A percentile compares a stretch with the other conserved stretches of the same genome.
phyloP scores from a whole-genome alignment of 2,329 filamentous ascomycete genomes.

The Pseudogymnoascus sp. region DNA sequence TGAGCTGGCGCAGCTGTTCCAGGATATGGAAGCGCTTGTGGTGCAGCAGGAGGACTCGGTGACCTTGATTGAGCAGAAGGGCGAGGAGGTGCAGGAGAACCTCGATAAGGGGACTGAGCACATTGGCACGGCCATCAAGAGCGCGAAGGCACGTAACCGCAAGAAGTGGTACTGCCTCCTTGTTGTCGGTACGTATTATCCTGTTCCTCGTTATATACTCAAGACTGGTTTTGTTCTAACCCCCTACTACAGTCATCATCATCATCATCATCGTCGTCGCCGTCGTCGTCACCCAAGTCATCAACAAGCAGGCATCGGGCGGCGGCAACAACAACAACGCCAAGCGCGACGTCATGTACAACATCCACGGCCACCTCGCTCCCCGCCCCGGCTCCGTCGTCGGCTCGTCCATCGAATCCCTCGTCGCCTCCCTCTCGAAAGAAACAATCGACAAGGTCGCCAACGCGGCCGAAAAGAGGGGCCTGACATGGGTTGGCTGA shows the following conservation, averaged over 20 bases:
- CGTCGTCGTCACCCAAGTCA: conserved; percentile 39
- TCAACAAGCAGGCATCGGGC: conserved; percentile 26
- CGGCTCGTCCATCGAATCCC: conserved; percentile 40
- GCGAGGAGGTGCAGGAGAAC: conserved; percentile 76
- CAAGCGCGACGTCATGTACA: neutral
- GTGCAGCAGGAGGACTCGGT: conserved; percentile 79
- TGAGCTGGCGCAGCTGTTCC: conserved; percentile 78
- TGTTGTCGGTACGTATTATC: conserved; percentile 46
- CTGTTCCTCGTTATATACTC: neutral
- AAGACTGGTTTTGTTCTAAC: conserved; percentile 10
- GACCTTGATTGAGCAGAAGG: conserved; percentile 74
- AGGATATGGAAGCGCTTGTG: conserved; percentile 79
- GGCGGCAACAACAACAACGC: neutral
- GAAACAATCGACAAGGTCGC: neutral
- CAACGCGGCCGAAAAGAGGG: neutral
- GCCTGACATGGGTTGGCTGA: neutral
- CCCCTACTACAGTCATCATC: conserved; percentile 37
- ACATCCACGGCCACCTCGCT: conserved; percentile 12
- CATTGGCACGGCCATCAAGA: conserved; percentile 72
- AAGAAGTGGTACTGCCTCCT: conserved; percentile 97
- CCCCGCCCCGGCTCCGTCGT: conserved; percentile 31
- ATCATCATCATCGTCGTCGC: conserved; percentile 40
- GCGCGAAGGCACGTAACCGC: conserved; percentile 63
- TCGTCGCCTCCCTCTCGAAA: neutral
- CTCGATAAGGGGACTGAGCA: conserved; percentile 78